phyloP scores from a whole-genome alignment of 1,284 basidiomycete species.

The Thelephora terrestris region DNA sequence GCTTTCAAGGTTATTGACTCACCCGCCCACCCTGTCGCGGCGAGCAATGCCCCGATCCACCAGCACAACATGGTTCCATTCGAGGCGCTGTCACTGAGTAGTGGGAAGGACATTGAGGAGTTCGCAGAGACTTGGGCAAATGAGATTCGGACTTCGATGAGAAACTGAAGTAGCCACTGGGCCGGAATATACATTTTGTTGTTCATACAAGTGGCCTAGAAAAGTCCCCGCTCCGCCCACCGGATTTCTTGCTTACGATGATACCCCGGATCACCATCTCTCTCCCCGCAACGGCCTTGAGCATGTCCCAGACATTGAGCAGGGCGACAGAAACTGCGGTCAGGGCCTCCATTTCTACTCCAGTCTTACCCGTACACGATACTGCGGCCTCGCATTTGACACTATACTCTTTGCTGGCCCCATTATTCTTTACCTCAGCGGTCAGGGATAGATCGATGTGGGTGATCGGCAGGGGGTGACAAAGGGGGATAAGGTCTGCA shows the following conservation, averaged over 20 bases:
- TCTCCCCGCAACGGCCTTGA: slow-evolving; percentile 78
- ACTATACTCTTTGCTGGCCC: slow-evolving; percentile 27
- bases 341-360: slow-evolving; percentile 93
- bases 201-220: background rate
- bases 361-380: slow-evolving; percentile 70
- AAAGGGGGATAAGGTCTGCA: slow-evolving; percentile 74
- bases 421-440: slow-evolving; percentile 25
- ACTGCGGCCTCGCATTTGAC: slow-evolving; percentile 61
- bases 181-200: background rate
- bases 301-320: slow-evolving; percentile 87
- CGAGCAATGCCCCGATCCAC: slow-evolving; percentile 59
- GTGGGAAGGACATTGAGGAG: slow-evolving; percentile 61
- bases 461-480: slow-evolving; percentile 69
- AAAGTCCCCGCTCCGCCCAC: slow-evolving; percentile 70
- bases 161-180: slow-evolving; percentile 6
- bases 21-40: slow-evolving; percentile 53
- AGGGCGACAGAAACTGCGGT: slow-evolving; percentile 73
- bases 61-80: slow-evolving; percentile 90
- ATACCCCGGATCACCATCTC: slow-evolving; percentile 74
- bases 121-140: slow-evolving; percentile 65
- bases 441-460: slow-evolving; percentile 56
- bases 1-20: slow-evolving; percentile 68
- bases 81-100: slow-evolving; percentile 74
- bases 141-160: slow-evolving; percentile 37
- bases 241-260: slow-evolving; percentile 56